These are phyloP conservation scores for Linderniella brevidens DNA, from an alignment of 257 asterid species.

Conservation along the genomic window DNA sequence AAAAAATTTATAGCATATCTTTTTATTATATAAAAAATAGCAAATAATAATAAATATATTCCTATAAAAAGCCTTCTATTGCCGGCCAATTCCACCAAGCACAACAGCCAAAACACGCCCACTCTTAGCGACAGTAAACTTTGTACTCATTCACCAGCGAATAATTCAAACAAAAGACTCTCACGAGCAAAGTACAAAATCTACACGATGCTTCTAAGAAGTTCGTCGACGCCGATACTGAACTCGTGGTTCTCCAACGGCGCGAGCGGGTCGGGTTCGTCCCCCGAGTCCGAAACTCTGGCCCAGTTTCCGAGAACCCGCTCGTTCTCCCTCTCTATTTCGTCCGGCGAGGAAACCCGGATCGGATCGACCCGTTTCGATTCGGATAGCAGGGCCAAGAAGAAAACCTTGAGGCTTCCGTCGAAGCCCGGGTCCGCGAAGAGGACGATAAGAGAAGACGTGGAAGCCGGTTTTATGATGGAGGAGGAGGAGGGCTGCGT, in stretches of 20 bases:
- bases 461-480: slow-evolving; percentile 1
- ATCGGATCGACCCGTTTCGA: slow-evolving; percentile 10
- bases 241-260: slow-evolving; percentile 26
- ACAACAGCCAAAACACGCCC: too few species aligned
- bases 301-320: slow-evolving; percentile 28
- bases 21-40: too few species aligned
- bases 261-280: slow-evolving; percentile 10
- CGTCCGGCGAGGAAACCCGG: slow-evolving; percentile 11
- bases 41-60: too few species aligned
- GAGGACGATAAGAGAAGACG: slow-evolving; percentile 5
- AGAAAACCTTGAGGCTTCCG: slow-evolving; percentile 12
- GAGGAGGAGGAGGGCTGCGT: slow-evolving; percentile 10
- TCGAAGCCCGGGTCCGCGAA: slow-evolving; percentile 13
- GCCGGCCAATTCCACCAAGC: too few species aligned
- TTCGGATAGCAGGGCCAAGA: slow-evolving; percentile 14
- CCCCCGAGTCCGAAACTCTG: slow-evolving; percentile 34
- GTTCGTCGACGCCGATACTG: slow-evolving; percentile 35
- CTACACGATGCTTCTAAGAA: slow-evolving; percentile 17
- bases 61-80: too few species aligned
- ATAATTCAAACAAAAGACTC: too few species aligned
- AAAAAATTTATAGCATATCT: too few species aligned
- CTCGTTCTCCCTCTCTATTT: slow-evolving; percentile 17
- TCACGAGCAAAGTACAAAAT: too few species aligned
- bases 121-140: too few species aligned
- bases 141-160: too few species aligned